Conservation (phyloP, 768 basidiomycete species). For the Pulveroboletus ravenelii region DNA sequence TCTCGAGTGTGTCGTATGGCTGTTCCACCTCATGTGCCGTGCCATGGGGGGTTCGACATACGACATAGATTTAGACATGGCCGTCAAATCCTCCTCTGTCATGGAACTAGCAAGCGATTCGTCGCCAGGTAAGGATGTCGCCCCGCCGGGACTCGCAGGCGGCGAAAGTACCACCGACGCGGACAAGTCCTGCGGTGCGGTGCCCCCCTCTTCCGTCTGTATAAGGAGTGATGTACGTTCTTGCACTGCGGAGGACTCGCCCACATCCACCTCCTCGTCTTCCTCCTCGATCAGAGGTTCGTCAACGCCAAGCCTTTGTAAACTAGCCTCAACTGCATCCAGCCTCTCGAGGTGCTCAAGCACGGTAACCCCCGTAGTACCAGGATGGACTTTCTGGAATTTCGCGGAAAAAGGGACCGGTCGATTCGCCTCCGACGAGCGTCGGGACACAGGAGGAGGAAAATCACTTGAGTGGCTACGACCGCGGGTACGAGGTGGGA, state of each 20-base stretch:
- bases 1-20: constrained; percentile 24
- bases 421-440: constrained; percentile 59
- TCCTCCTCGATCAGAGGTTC: constrained; percentile 47
- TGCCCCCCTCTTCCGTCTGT: constrained; percentile 28
- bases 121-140: constrained; percentile 55
- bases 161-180: constrained; percentile 48
- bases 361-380: constrained; percentile 81
- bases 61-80: constrained; percentile 73
- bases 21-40: constrained; percentile 34
- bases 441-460: constrained; percentile 64
- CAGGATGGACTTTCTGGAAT: constrained; percentile 77
- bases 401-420: constrained; percentile 84
- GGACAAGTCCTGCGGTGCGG: constrained; percentile 12
- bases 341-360: constrained; percentile 82
- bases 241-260: constrained; percentile 37
- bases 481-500: constrained; percentile 50
- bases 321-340: constrained; percentile 75
- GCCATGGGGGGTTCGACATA: constrained; percentile 53
- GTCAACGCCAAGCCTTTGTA: constrained; percentile 67
- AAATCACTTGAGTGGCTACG: constrained; percentile 62
- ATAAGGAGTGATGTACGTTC: constrained; percentile 17
- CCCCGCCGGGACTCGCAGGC: constrained; percentile 48
- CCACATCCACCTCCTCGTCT: constrained; percentile 63
- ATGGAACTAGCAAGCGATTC: constrained; percentile 50
- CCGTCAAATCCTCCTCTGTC: constrained; percentile 65